These are phyloP conservation scores for Penicillium canescens DNA, from an alignment of 495 filamentous ascomycete species.

Conservation along the genomic window DNA sequence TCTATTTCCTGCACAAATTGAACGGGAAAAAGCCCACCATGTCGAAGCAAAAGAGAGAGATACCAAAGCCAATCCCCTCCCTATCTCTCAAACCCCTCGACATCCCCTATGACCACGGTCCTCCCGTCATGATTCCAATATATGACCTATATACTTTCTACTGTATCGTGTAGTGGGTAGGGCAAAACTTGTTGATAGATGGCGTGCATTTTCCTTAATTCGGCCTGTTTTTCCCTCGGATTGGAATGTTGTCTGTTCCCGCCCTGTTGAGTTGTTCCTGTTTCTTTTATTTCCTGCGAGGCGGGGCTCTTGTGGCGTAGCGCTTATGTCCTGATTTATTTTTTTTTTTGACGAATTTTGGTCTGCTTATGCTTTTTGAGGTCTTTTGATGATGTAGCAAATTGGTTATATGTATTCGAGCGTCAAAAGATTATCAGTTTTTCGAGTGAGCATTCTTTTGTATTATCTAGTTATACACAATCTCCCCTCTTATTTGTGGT, in stretches of 20 bases:
- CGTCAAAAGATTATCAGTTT: slow-evolving; percentile 22
- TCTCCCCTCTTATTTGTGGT: no score
- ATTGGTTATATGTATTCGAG: slow-evolving; percentile 30
- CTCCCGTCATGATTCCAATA: slow-evolving; percentile 4
- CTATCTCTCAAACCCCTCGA: not conserved
- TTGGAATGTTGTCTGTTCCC: slow-evolving; percentile 10
- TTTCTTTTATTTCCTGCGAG: slow-evolving; percentile 10
- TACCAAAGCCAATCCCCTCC: not conserved
- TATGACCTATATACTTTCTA: not conserved
- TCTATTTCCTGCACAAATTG: slow-evolving; percentile 18
- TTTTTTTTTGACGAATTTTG: slow-evolving; percentile 13
- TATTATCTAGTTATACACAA: no score
- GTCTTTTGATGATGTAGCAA: slow-evolving; percentile 19
- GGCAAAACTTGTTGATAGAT: slow-evolving; percentile 37
- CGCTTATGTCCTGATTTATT: not conserved
- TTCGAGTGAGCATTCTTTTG: no score
- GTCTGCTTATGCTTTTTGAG: slow-evolving; percentile 13
- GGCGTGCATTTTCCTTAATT: slow-evolving; percentile 22
- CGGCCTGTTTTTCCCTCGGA: slow-evolving; percentile 7
- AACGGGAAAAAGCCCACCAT: slow-evolving; percentile 16
- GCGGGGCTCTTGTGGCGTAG: no score
- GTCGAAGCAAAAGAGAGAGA: slow-evolving; percentile 1
- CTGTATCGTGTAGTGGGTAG: slow-evolving; percentile 29
- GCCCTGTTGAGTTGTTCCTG: slow-evolving; percentile 1
- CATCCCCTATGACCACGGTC: slow-evolving; percentile 5